Evolutionary conservation across 768 basidiomycete genomes (phyloP), one percentile per base, ranked within the genome.

Genomic region (Pleurotus giganteus): DNA sequence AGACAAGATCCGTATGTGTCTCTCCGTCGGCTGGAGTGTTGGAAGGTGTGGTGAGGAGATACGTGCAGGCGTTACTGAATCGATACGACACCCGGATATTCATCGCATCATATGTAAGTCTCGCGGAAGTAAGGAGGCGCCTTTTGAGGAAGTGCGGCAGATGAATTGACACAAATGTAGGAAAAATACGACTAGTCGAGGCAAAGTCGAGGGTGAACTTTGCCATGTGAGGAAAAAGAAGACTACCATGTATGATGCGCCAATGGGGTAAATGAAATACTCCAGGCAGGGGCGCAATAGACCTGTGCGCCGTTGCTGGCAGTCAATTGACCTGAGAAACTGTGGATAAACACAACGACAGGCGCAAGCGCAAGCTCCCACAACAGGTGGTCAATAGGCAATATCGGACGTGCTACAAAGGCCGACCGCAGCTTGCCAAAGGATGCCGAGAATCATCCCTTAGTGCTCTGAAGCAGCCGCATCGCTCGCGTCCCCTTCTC

Each of bases 71-170:
- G 27, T 23, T 23, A 45, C 44, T 28, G 27, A 28, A 45, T 24
- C 5, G 44, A 28, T 15, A 29, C 8, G 26, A 49, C 28, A 31
- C 31, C 26, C 49, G 49, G 49, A 27, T 24, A 39, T 51, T 51
- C 49, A 51, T 51, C 49, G 34, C 49, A 51, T 51, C 49, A 51
- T 24, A 21, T 17, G 23, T 19, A 37, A 21, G 7, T 34, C 32
- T 24, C 29, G 49, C 37, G 49, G 49, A 51, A 24, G 49, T 51
- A 51, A 51, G 23, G 34, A 34, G 49, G 32, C 23, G 26, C 32
- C 32, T 12, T 51, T 24, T 36, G 49, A 8, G 34, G 31, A 13
- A 34, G 34, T 37, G 21, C 49, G 49, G 24, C 39, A 15, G n/a
- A 41, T 17, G 19, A 11, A 17, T 23, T 24, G 26, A 28, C 44